Evolutionary conservation across 257 asterid species (phyloP).

Genomic region (Jacaranda copaia): DNA sequence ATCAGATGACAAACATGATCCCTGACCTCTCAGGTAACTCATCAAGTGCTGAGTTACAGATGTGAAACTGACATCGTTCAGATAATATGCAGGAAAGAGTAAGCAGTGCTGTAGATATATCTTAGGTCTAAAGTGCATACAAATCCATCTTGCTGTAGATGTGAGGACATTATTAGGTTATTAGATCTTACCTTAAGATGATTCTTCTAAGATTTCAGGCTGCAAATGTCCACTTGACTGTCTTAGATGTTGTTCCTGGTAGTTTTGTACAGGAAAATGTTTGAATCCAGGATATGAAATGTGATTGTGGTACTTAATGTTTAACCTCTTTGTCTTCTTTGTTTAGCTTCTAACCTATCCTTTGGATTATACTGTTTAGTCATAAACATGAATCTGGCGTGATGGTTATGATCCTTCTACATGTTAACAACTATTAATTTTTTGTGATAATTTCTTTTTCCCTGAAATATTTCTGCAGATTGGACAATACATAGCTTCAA

Average conservation of each 20-base stretch:
- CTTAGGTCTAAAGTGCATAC: background rate
- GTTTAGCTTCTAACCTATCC: slow-evolving; percentile 26
- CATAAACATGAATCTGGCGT: slow-evolving; percentile 28
- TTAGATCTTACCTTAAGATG: background rate
- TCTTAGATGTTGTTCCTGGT: slow-evolving; percentile 9
- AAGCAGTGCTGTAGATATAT: background rate
- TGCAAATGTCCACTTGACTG: background rate
- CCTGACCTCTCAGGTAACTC: no score
- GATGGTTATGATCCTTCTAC: slow-evolving; percentile 20
- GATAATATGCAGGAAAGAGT: background rate
- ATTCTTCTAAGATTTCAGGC: background rate
- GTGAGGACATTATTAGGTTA: background rate
- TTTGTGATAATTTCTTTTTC: slow-evolving; percentile 2
- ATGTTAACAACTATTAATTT: background rate
- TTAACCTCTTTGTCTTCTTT: background rate
- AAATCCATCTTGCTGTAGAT: background rate
- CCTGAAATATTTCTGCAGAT: slow-evolving; percentile 58
- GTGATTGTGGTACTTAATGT: background rate
- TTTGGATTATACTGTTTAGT: slow-evolving; percentile 30
- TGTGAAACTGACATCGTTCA: background rate
- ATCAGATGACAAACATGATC: background rate
- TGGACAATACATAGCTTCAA: slow-evolving; percentile 87
- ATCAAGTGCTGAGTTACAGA: background rate
- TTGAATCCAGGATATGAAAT: background rate
- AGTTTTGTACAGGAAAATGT: background rate